Evolutionary conservation across 371 early-diverging fungal species (phyloP), one percentile per base, ranked within the genome.

Genomic region (Massospora cicadina): DNA sequence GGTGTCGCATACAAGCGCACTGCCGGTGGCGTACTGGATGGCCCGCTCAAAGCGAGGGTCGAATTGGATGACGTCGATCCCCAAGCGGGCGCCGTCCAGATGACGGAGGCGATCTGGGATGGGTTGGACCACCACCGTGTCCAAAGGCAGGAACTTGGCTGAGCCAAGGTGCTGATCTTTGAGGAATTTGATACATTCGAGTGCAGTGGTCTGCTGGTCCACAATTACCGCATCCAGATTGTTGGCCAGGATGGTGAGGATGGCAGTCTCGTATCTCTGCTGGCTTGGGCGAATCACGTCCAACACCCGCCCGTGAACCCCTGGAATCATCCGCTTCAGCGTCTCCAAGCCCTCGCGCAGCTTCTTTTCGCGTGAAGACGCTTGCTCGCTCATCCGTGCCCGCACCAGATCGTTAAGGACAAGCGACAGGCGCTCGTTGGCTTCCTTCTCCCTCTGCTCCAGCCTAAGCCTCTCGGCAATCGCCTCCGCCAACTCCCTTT

Each of bases 61-160:
- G 68, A 77, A 98, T 67, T 86, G 81, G 55, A 98, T 76, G 12
- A 93, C 84, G 71, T 98, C 96, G 29, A 88, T 72, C 0, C 94
- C 97, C 26, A 91, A 76, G 31, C 88, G 83, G 28, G 92, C 87
- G 32, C 82, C 81, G 21, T 79, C 75, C 27, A 87, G 71, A 54
- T 77, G 80, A n/a, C 93, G 80, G 61, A 86, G 83, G 55, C 86
- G 81, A 59, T 95, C 93, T 68, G 87, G 84, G 65, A 89, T 74
- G 2, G 83, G 76, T 68, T 86, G 85, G 10, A 79, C 76, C 0
- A 69, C 70, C 7, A 98, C 70, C 0, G 87, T 85, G 65, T 92
- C 88, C 21, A 99, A 74, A 0, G 98, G 98, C 53, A 99, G 71
- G 74, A 99, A 99, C 0, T 95, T 93, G 0, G 92, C 90, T 60